Evolutionary conservation across 106 monocot genomes (phyloP).

Genomic region (Acorus gramineus): DNA sequence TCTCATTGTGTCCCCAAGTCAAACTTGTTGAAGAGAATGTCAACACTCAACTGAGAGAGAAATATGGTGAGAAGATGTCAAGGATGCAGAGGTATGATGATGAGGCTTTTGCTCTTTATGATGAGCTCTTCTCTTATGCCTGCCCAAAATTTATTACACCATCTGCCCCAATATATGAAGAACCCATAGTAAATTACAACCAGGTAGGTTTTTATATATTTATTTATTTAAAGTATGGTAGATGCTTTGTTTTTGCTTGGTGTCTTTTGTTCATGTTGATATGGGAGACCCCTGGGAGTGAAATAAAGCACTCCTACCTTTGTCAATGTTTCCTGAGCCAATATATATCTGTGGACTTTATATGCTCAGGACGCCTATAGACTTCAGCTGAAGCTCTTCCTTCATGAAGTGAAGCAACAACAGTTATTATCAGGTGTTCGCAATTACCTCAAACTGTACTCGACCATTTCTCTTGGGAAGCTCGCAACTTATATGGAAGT

Average conservation of each 20-base stretch:
- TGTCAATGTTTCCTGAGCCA: not conserved
- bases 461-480: slow-evolving; percentile 73
- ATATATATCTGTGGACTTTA: not conserved
- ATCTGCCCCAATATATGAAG: slow-evolving; percentile 60
- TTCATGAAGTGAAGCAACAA: slow-evolving; percentile 95
- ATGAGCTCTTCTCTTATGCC: slow-evolving; percentile 93
- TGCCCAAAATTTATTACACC: slow-evolving; percentile 97
- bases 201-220: slow-evolving; percentile 45
- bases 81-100: slow-evolving; percentile 96
- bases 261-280: too few relatives aligned
- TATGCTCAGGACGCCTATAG: slow-evolving; percentile 80
- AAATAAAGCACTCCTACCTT: too few relatives aligned
- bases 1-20: slow-evolving; percentile 80
- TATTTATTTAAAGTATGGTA: too few relatives aligned
- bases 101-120: slow-evolving; percentile 77
- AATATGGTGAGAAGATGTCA: slow-evolving; percentile 90
- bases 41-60: slow-evolving; percentile 70
- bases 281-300: too few relatives aligned
- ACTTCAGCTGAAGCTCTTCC: slow-evolving; percentile 85
- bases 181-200: slow-evolving; percentile 85
- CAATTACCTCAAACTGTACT: slow-evolving; percentile 74
- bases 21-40: slow-evolving; percentile 92
- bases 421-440: slow-evolving; percentile 72
- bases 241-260: too few relatives aligned
- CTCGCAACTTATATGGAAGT: slow-evolving; percentile 86